These are phyloP conservation scores for Tephrocybe sp. DNA, from an alignment of 768 basidiomycete genomes.

Conservation along the genomic window DNA sequence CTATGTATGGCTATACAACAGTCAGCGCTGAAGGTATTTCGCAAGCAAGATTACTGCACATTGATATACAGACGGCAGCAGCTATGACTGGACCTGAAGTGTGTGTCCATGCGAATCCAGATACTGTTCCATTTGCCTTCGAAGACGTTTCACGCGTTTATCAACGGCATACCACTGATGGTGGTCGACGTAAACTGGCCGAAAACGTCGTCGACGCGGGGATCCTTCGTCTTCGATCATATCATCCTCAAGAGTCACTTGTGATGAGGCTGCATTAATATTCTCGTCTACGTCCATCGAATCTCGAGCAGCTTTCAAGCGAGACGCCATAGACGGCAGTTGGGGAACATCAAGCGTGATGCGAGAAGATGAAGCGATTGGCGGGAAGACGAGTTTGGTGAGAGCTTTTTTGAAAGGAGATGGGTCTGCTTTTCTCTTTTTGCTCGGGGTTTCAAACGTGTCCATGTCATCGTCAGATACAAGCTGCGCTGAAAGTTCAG, in stretches of 20 bases:
- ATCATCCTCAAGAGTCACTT: constrained; percentile 15
- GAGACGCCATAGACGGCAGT: not conserved
- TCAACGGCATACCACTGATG: constrained; percentile 45
- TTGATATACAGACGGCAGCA: no score
- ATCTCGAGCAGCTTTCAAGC: not conserved
- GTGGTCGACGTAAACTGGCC: constrained; percentile 48
- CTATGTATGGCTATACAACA: no score
- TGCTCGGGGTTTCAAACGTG: constrained; percentile 37
- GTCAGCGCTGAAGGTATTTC: no score
- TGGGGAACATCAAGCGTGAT: not conserved
- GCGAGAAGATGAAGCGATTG: constrained; percentile 16
- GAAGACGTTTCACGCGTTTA: constrained; percentile 29
- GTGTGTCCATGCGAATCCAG: constrained; percentile 14
- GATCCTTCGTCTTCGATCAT: constrained; percentile 19
- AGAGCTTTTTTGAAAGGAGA: constrained; percentile 11
- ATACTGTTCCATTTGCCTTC: constrained; percentile 25
- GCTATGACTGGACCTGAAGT: not conserved
- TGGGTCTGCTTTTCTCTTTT: constrained; percentile 32
- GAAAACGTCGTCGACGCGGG: constrained; percentile 34
- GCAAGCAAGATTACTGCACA: no score
- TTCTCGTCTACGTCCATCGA: constrained; percentile 13
- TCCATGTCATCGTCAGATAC: constrained; percentile 26
- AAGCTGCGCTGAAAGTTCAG: constrained; percentile 8
- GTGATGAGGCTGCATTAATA: constrained; percentile 13
- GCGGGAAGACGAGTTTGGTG: constrained; percentile 4